Evolutionary conservation across 2,329 filamentous ascomycete genomes (phyloP).

Genomic region (Trichophyton benhamiae): DNA sequence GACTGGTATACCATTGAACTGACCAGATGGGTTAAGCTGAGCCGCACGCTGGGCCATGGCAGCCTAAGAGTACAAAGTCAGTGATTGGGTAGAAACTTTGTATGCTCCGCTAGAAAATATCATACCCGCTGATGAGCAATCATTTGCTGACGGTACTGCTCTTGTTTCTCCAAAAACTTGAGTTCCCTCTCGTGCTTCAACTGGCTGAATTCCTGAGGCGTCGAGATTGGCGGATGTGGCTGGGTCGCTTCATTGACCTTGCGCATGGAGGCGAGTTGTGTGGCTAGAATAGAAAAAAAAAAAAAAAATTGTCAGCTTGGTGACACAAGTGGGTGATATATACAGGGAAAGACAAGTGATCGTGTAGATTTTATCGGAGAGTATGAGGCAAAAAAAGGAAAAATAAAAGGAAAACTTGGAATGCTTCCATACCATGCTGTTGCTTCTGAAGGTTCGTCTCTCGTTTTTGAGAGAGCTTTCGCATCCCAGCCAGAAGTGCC

Average conservation of each 20-base stretch:
- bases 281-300: slow-evolving; percentile 33
- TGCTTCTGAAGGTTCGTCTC: slow-evolving; percentile 79
- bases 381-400: not conserved
- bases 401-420: not conserved
- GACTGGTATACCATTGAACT: slow-evolving; percentile 1
- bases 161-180: slow-evolving; percentile 45
- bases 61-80: slow-evolving; percentile 19
- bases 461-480: slow-evolving; percentile 87
- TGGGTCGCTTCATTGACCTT: slow-evolving; percentile 63
- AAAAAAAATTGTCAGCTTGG: slow-evolving; percentile 13
- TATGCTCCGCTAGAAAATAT: not conserved
- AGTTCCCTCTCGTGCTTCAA: slow-evolving; percentile 80
- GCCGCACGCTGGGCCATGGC: slow-evolving; percentile 33
- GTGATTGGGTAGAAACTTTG: not conserved
- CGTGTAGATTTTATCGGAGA: too few relatives aligned
- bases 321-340: not conserved
- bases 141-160: slow-evolving; percentile 53
- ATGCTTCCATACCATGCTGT: slow-evolving; percentile 49
- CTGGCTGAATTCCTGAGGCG: slow-evolving; percentile 80
- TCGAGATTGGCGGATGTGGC: slow-evolving; percentile 50
- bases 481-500: slow-evolving; percentile 83
- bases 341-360: not conserved
- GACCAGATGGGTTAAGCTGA: slow-evolving; percentile 19
- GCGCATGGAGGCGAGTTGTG: slow-evolving; percentile 63
- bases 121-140: slow-evolving; percentile 42